Evolutionary conservation across 148 eudicot genomes (phyloP), one percentile per base, ranked within the genome.

Genomic region (Selenicereus undatus): DNA sequence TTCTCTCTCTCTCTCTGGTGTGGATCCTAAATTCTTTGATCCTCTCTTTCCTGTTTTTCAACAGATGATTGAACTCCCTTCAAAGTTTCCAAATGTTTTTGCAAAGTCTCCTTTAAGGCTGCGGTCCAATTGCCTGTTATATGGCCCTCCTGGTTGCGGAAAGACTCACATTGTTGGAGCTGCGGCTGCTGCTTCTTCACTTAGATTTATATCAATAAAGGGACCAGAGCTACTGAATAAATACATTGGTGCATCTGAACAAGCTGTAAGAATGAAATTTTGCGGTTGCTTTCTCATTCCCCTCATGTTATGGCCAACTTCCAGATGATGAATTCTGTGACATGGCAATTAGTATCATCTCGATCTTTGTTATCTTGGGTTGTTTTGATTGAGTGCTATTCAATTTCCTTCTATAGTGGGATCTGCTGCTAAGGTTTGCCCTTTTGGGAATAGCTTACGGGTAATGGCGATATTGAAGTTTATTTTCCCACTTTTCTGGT

Each of bases 131-230:
- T 92, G 93, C 80, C 97, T 95, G 76, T 85, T 95, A 80, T 95
- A 93, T 84, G 99, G 99, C 32, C 97, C 99, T 76, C 99, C 99
- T 89, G 99, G 99, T 65, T 95, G 99, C 86, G 99, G 99, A 75
- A 95, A 95, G 89, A 95, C 99, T 29, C 97, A 95, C 81, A 87
- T 95, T 86, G 95, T 95, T 85, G 99, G 99, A 80, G 97, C 99
- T 83, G 97, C 98, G 76, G 99, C 99, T 75, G 93, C 97, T 29
- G 97, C 99, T 74, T 93, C 97, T 80, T 93, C 97, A 39, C 91
- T 95, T 65, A 87, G 99, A 78, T 95, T 95, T 85, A 92, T 95
- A 85, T 93, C 99, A 3, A 88, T 95, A 73, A 95, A 95, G 87
- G 99, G 99, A 50, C 99, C 99, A 39, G 99, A 95, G 86, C 86